These are phyloP conservation scores for Salicornia ramosissima DNA, from an alignment of 148 eudicot genomes.

Conservation along the genomic window DNA sequence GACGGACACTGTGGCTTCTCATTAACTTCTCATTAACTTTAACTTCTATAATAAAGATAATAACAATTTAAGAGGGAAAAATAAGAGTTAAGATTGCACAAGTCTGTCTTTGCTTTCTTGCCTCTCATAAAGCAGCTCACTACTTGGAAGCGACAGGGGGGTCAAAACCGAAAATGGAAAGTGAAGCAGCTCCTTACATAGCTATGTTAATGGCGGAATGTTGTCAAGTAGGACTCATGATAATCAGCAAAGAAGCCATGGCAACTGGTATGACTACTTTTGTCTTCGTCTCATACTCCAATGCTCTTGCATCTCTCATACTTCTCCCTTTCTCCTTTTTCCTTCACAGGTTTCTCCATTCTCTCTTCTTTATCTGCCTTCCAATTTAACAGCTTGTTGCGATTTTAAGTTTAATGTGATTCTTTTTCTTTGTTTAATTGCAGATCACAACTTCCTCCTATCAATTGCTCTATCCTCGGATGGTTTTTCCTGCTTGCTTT, in stretches of 20 bases:
- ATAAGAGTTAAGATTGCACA: too few relatives aligned
- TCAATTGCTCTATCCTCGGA: conserved; percentile 43
- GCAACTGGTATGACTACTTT: conserved; percentile 61
- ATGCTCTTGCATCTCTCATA: conserved; percentile 62
- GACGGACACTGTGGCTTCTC: too few relatives aligned
- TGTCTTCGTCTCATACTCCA: conserved; percentile 67
- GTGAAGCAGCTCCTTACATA: conserved; percentile 44
- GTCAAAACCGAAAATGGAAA: conserved; percentile 38
- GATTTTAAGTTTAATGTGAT: neutral
- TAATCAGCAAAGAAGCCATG: conserved; percentile 46
- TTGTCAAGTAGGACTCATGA: conserved; percentile 39
- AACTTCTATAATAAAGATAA: too few relatives aligned
- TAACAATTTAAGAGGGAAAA: too few relatives aligned
- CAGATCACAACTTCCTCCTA: conserved; percentile 51
- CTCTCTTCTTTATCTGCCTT: neutral
- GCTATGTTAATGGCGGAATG: conserved; percentile 44
- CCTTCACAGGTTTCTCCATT: conserved; percentile 44
- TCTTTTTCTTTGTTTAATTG: conserved; percentile 14
- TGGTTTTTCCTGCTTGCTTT: conserved; percentile 66
- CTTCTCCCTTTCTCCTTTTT: conserved; percentile 58
- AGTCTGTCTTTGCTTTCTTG: too few relatives aligned
- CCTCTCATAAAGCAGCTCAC: too few relatives aligned
- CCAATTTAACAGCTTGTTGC: neutral
- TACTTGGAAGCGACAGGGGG: too few relatives aligned
- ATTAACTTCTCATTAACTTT: too few relatives aligned